Evolutionary conservation across 352 stramenopile genomes (phyloP).

Genomic region (Globisporangium carolinianum): DNA sequence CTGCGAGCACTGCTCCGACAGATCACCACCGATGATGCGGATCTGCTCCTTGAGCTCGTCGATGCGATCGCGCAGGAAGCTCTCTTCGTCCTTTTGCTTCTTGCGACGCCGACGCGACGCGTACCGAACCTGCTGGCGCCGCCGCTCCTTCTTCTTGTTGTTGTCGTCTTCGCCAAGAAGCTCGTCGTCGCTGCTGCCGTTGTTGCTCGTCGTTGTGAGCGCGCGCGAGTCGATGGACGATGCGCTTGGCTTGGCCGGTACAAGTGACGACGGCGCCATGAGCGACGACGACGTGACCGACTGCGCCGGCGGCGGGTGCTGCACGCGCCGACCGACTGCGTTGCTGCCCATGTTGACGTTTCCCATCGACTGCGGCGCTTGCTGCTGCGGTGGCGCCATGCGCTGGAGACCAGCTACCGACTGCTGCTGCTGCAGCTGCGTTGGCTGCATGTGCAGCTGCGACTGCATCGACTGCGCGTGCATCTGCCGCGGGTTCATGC

Average conservation of each 20-base stretch:
- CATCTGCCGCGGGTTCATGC: slow-evolving; percentile 15
- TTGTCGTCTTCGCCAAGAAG: slow-evolving; percentile 39
- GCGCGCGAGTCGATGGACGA: slow-evolving; percentile 29
- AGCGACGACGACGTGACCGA: slow-evolving; percentile 17
- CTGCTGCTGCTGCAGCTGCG: slow-evolving; percentile 12
- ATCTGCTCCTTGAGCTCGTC: slow-evolving; percentile 83
- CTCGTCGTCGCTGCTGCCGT: slow-evolving; percentile 59
- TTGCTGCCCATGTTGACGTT: slow-evolving; percentile 6
- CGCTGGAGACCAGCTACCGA: slow-evolving; percentile 6
- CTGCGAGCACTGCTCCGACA: slow-evolving; percentile 73
- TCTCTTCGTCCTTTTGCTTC: slow-evolving; percentile 84
- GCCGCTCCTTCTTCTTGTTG: slow-evolving; percentile 78
- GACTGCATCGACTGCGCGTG: slow-evolving; percentile 12
- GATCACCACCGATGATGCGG: slow-evolving; percentile 69
- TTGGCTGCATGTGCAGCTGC: slow-evolving; percentile 16
- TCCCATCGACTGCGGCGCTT: slow-evolving; percentile 7
- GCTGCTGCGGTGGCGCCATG: slow-evolving; percentile 5
- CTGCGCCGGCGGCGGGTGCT: slow-evolving; percentile 10
- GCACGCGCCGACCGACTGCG: slow-evolving; percentile 3
- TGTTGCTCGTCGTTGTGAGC: slow-evolving; percentile 38
- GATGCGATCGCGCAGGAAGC: slow-evolving; percentile 71
- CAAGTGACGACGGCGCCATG: slow-evolving; percentile 25
- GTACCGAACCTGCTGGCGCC: slow-evolving; percentile 71
- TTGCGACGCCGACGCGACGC: slow-evolving; percentile 71
- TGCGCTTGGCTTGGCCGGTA: slow-evolving; percentile 25